Percentiles rank a stretch among this genome's conserved stretches.
Conservation (phyloP, 768 basidiomycete genomes). For the Xerocomellus dryophilus region DNA sequence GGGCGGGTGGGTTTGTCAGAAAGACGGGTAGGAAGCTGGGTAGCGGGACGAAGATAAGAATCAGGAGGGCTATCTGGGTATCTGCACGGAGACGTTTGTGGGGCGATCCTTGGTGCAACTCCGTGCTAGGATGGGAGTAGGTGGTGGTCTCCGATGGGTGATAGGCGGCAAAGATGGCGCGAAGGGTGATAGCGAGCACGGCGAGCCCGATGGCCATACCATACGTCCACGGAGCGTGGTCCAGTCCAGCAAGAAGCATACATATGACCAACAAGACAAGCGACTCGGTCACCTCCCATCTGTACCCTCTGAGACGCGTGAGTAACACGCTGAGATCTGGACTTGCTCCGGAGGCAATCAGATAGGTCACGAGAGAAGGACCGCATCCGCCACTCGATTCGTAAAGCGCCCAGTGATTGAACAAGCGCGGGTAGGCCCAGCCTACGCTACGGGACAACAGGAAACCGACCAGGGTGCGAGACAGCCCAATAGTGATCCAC, state of each 20-base stretch:
- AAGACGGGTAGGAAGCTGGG: background rate
- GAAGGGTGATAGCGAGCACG: conserved; percentile 18
- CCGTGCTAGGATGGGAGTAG: background rate
- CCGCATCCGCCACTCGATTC: conserved; percentile 39
- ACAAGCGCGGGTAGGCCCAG: conserved; percentile 38
- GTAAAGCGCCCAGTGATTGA: conserved; percentile 41
- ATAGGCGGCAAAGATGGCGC: background rate
- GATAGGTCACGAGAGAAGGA: conserved; percentile 27
- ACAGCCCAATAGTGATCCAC: conserved; percentile 24
- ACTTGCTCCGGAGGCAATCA: conserved; percentile 18
- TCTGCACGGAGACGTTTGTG: conserved; percentile 11
- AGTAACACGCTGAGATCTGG: conserved; percentile 6
- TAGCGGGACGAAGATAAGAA: conserved; percentile 15
- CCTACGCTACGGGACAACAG: conserved; percentile 31
- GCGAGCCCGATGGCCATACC: conserved; percentile 27
- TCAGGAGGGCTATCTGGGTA: conserved; percentile 19
- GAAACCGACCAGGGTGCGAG: conserved; percentile 19
- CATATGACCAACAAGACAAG: conserved; percentile 9
- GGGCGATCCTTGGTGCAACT: background rate
- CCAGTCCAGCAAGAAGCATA: conserved; percentile 25
- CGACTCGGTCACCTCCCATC: conserved; percentile 17
- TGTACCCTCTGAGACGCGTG: conserved; percentile 6
- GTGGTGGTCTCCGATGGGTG: background rate
- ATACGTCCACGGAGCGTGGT: conserved; percentile 42
- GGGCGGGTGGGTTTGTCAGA: background rate